Evolutionary conservation across 1,284 basidiomycete species (phyloP), one percentile per base, ranked within the genome.

Genomic region (Leccinum pallidistipes): DNA sequence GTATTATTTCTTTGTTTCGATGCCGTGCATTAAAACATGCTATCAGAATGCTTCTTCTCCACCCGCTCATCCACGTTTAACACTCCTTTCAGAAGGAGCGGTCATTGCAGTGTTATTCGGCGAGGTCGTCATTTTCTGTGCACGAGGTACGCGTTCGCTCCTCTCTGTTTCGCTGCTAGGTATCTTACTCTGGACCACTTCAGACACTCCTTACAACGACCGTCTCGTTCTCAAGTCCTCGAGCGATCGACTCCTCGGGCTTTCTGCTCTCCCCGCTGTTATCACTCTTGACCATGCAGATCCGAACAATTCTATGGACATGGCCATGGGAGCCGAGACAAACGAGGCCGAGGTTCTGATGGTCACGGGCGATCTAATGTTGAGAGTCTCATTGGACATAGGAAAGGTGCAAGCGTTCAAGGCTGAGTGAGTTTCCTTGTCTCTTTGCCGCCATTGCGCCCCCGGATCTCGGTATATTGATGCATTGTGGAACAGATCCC

Each of bases 121-220:
- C 16, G 90, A 92, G 72, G 86, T 88, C 2, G 83, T 91, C n/a
- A 85, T 87, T 6, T 75, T 92, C 11, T 88, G 87, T 71, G 82
- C 87, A 53, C 80, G 82, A 77, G 83, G 90, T 88, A 67, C 11
- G 76, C 62, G 18, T 24, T 45, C 29, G 24, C 31, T 57, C 29
- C 47, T 40, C 21, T 51, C 51, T 34, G 18, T 27, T 58, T 56
- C 9, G 6, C 4, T n/a, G 6, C 56, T 1, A 4, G 1, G 8
- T 34, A n/a, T 58, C 49, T 62, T 18, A 68, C 18, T 14, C 21
- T 1, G 1, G 9, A 38, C 50, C 36, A 5, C 7, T 58, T 55
- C 63, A 92, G 90, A 85, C 62, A 88, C 86, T 4, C 83, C 86
- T 56, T 93, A 86, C 70, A 81, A 83, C 64, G 86, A 90, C 68